Percentiles rank a stretch among this genome's conserved stretches.
These are phyloP conservation scores for Wickerhamiella dianesei DNA, from an alignment of 805 yeast genomes.

Conservation along the genomic window DNA sequence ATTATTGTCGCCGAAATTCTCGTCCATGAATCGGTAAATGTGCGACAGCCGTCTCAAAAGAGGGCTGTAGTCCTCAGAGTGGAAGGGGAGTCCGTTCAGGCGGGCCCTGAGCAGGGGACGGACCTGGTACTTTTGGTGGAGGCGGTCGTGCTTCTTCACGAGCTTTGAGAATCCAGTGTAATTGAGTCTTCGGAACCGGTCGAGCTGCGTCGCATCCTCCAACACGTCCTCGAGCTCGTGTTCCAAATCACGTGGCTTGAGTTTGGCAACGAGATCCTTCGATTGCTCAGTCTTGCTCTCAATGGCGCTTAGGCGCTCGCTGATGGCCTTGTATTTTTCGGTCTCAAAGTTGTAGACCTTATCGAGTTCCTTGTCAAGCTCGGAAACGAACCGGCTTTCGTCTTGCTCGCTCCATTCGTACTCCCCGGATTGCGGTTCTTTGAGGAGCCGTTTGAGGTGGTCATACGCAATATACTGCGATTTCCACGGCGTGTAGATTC, in stretches of 20 bases:
- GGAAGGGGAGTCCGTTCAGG: slow-evolving; percentile 76
- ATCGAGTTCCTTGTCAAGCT: slow-evolving; percentile 73
- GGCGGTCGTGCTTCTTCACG: slow-evolving; percentile 88
- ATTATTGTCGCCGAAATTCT: slow-evolving; percentile 37
- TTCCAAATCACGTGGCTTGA: slow-evolving; percentile 49
- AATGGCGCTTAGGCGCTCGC: slow-evolving; percentile 46
- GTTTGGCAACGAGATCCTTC: slow-evolving; percentile 10
- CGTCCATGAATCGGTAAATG: slow-evolving; percentile 69
- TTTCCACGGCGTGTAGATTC: slow-evolving; percentile 82
- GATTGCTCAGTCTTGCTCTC: slow-evolving; percentile 44
- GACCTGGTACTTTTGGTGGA: slow-evolving; percentile 80
- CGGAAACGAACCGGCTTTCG: slow-evolving; percentile 69
- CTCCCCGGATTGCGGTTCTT: slow-evolving; percentile 32
- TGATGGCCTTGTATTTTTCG: slow-evolving; percentile 53
- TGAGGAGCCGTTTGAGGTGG: slow-evolving; percentile 69
- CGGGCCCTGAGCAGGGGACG: slow-evolving; percentile 81
- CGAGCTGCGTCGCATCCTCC: slow-evolving; percentile 68
- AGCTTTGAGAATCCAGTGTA: slow-evolving; percentile 91
- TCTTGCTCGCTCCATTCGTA: slow-evolving; percentile 66
- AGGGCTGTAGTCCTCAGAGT: slow-evolving; percentile 90
- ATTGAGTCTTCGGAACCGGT: slow-evolving; percentile 79
- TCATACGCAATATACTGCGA: slow-evolving; percentile 83
- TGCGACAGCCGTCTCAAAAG: slow-evolving; percentile 64
- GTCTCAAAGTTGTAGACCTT: slow-evolving; percentile 83
- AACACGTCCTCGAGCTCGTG: slow-evolving; percentile 58